A percentile compares a stretch with the other conserved stretches of the same genome.
Conservation (phyloP, 108 stramenopile species). For the Skeletonema marinoi region DNA sequence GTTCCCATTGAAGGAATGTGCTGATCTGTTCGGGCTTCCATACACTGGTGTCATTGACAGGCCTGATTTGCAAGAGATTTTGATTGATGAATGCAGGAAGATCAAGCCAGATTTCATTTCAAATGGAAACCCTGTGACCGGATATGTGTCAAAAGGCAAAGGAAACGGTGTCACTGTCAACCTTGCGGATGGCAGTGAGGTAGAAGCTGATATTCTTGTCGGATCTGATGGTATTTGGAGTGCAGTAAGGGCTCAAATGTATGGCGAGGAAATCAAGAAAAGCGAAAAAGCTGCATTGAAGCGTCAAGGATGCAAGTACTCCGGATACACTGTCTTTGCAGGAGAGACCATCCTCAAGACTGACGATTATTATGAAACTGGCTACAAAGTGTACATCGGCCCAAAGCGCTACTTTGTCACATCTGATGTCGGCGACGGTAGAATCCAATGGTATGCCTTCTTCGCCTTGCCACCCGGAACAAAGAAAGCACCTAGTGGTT, state of each 20-base stretch:
- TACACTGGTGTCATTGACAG: conserved; percentile 96
- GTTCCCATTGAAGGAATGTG: conserved; percentile 91
- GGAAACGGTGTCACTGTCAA: conserved; percentile 85
- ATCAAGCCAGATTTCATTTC: conserved; percentile 81
- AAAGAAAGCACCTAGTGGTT: conserved; percentile 87
- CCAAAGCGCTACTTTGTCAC: conserved; percentile 97
- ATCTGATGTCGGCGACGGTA: conserved; percentile 93
- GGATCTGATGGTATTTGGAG: conserved; percentile 98
- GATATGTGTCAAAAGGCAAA: conserved; percentile 71
- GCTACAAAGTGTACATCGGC: conserved; percentile 97
- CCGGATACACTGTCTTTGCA: conserved; percentile 97
- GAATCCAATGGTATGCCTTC: conserved; percentile 98
- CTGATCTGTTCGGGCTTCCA: conserved; percentile 80
- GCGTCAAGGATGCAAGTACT: conserved; percentile 90
- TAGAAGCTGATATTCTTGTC: conserved; percentile 88
- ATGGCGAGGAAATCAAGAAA: conserved; percentile 86
- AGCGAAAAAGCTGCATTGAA: conserved; percentile 49
- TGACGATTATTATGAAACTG: conserved; percentile 93
- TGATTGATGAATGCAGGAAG: conserved; percentile 92
- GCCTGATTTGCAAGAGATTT: conserved; percentile 95
- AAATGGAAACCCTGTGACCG: conserved; percentile 81
- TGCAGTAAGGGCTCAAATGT: conserved; percentile 94
- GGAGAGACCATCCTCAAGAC: conserved; percentile 91
- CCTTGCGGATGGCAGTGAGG: conserved; percentile 77
- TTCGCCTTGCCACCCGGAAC: conserved; percentile 96